These are phyloP conservation scores for Gossypium aridum DNA, from an alignment of 441 rosid genomes.

Conservation along the genomic window DNA sequence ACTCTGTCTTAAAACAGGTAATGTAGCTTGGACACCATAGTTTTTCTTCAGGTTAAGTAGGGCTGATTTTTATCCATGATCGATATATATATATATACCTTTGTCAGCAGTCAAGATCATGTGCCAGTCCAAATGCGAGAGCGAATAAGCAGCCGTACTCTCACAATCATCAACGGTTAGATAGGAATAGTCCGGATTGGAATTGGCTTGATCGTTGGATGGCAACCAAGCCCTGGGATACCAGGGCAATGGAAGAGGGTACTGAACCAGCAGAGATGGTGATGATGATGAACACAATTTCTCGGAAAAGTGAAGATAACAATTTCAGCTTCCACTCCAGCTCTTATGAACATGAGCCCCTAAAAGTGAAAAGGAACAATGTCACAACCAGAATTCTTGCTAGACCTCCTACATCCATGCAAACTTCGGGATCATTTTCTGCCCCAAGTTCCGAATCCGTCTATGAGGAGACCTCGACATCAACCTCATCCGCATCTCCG, in stretches of 20 bases:
- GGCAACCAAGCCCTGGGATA: conserved; percentile 78
- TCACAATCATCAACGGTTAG: conserved; percentile 29
- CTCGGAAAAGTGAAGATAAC: conserved; percentile 51
- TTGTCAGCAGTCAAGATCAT: conserved; percentile 48
- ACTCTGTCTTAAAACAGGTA: conserved; percentile 47
- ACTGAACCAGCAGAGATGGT: conserved; percentile 19
- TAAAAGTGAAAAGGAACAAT: conserved; percentile 50
- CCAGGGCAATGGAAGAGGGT: conserved; percentile 40
- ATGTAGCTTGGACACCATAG: background rate
- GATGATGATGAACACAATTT: conserved; percentile 18
- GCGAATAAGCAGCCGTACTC: conserved; percentile 32
- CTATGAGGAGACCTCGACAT: background rate
- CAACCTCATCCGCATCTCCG: conserved; percentile 12
- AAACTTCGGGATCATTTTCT: conserved; percentile 29
- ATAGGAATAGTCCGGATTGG: conserved; percentile 44
- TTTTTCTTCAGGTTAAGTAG: background rate
- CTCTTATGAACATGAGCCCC: conserved; percentile 25
- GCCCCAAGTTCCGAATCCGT: conserved; percentile 33
- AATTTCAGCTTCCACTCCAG: conserved; percentile 22
- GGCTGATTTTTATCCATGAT: background rate
- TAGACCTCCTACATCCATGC: conserved; percentile 29
- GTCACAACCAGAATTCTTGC: conserved; percentile 33
- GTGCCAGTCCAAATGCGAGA: conserved; percentile 54
- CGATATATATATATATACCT: background rate
- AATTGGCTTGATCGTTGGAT: conserved; percentile 75